Evolutionary conservation across 345 rosid genomes (phyloP).

Genomic region (Rhodomyrtus tomentosa): DNA sequence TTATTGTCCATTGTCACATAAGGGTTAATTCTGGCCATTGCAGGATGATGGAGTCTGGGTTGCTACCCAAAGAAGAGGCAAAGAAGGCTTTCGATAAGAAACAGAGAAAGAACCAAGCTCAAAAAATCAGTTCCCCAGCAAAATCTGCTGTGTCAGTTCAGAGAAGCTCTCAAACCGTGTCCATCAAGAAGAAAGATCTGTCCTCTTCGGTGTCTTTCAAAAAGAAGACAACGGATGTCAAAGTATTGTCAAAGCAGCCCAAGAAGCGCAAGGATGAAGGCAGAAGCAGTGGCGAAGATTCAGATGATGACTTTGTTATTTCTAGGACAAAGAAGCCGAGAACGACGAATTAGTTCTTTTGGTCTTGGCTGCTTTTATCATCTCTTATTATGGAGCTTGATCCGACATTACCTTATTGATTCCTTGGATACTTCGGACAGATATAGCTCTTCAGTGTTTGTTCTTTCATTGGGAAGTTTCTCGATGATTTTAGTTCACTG

Average conservation of each 20-base stretch:
- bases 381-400: neutral
- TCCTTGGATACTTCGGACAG: neutral
- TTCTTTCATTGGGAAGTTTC: neutral
- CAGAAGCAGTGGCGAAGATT: slow-evolving; percentile 33
- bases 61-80: slow-evolving; percentile 63
- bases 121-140: slow-evolving; percentile 41
- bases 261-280: slow-evolving; percentile 45
- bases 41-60: slow-evolving; percentile 99
- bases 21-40: neutral
- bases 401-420: neutral
- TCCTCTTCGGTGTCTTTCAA: slow-evolving; percentile 22
- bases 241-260: slow-evolving; percentile 20
- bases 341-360: slow-evolving; percentile 18
- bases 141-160: slow-evolving; percentile 32
- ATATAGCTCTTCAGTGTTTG: neutral
- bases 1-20: neutral
- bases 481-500: neutral
- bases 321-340: slow-evolving; percentile 34
- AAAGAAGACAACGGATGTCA: slow-evolving; percentile 33
- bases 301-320: slow-evolving; percentile 41
- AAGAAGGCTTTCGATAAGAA: slow-evolving; percentile 60
- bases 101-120: slow-evolving; percentile 31
- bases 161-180: slow-evolving; percentile 19
- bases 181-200: slow-evolving; percentile 16
- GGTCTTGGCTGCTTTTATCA: neutral